Evolutionary conservation across 2,329 filamentous ascomycete species (phyloP).

Genomic region (Talaromyces sp.): DNA sequence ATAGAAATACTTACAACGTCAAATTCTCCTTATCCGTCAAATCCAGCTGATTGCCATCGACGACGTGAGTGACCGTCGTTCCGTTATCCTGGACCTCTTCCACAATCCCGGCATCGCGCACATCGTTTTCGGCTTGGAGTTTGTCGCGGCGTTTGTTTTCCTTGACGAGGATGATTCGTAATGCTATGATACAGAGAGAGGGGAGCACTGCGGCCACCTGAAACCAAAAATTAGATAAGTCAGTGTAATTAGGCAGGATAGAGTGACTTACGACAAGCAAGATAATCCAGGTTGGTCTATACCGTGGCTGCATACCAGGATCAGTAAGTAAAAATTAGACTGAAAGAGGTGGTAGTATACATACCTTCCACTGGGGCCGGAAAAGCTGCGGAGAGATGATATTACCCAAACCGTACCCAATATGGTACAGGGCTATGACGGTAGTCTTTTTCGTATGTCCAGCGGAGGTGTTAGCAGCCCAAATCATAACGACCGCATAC

Average conservation of each 20-base stretch:
- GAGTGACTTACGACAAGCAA: conserved; percentile 30
- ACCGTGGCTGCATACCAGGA: conserved; percentile 17
- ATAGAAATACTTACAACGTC: conserved; percentile 20
- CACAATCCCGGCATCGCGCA: conserved; percentile 27
- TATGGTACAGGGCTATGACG: conserved; percentile 22
- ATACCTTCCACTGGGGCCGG: conserved; percentile 31
- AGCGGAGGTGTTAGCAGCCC: conserved; percentile 37
- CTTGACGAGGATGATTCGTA: conserved; percentile 39
- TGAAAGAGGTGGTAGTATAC: background rate
- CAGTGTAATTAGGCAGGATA: background rate
- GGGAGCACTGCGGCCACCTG: conserved; percentile 40
- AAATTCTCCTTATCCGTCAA: conserved; percentile 37
- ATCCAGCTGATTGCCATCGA: conserved; percentile 37
- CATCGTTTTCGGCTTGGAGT: conserved; percentile 21
- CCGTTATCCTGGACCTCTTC: conserved; percentile 23
- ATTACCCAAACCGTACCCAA: conserved; percentile 41
- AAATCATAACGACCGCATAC: conserved; percentile 41
- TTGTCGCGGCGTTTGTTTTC: conserved; percentile 41
- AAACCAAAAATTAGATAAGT: conserved; percentile 27
- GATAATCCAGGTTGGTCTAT: conserved; percentile 25
- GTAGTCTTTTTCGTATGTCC: conserved; percentile 47
- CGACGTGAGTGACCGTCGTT: conserved; percentile 27
- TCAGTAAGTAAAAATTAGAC: background rate
- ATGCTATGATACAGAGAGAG: conserved; percentile 38
- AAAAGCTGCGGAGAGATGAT: conserved; percentile 45